Conservation (phyloP, 768 basidiomycete species). For the Podaxis sp. region DNA sequence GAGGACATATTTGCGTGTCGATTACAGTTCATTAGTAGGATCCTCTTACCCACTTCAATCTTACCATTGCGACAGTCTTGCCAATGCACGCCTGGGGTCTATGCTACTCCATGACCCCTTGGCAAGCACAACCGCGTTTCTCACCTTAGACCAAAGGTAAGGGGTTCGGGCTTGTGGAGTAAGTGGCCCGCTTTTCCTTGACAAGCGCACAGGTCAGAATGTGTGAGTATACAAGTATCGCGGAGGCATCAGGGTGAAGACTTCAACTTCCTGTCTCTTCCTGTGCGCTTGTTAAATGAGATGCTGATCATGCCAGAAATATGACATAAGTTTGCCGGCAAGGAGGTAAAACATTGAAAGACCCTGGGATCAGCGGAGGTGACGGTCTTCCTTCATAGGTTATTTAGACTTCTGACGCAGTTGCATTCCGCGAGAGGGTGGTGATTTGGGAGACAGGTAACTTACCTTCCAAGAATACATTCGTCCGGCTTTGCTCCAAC, state of each 20-base stretch:
- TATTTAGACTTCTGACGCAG: not conserved
- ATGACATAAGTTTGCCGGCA: too few relatives aligned
- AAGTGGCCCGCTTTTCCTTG: conserved; percentile 34
- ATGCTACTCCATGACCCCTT: not conserved
- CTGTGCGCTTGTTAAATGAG: too few relatives aligned
- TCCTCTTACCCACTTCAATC: conserved; percentile 51
- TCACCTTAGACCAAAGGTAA: conserved; percentile 62
- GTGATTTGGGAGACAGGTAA: not conserved
- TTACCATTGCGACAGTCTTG: conserved; percentile 56
- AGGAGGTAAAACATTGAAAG: too few relatives aligned
- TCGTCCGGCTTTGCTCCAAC: conserved; percentile 63
- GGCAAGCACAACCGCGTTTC: conserved; percentile 17
- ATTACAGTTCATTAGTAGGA: not conserved
- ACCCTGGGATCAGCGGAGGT: too few relatives aligned
- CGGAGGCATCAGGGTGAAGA: too few relatives aligned
- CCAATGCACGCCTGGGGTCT: conserved; percentile 65
- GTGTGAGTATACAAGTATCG: conserved; percentile 58
- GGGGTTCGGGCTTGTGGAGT: conserved; percentile 41
- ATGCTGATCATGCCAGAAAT: too few relatives aligned
- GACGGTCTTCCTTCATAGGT: too few relatives aligned
- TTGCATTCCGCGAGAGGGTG: not conserved
- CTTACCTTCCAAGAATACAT: conserved; percentile 62
- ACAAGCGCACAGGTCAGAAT: conserved; percentile 67
- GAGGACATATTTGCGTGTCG: conserved; percentile 31
- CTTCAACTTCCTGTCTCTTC: too few relatives aligned